Evolutionary conservation across 805 yeast genomes (phyloP).

Genomic region (Geotrichum ghanense): DNA sequence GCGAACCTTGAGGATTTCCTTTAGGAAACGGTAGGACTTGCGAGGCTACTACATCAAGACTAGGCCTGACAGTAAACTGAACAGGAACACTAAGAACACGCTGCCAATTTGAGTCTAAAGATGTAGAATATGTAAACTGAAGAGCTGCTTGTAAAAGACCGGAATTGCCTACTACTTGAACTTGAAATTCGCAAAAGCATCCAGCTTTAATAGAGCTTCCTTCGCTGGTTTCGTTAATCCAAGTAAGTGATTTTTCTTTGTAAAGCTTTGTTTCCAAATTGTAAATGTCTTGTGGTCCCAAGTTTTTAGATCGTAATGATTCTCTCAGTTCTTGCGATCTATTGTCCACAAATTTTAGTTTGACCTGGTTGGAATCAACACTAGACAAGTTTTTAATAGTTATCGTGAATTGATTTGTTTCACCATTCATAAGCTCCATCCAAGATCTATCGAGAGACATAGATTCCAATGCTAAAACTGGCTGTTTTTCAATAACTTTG

Average conservation of each 20-base stretch:
- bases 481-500: conserved; percentile 40
- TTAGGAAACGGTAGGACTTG: conserved; percentile 43
- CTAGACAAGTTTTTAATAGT: conserved; percentile 46
- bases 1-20: conserved; percentile 14
- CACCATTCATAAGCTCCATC: conserved; percentile 75
- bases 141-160: conserved; percentile 59
- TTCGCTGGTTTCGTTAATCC: conserved; percentile 23
- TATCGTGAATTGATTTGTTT: conserved; percentile 39
- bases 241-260: conserved; percentile 44
- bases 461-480: conserved; percentile 42
- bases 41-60: conserved; percentile 63
- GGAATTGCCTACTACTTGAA: conserved; percentile 59
- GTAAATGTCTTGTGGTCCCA: conserved; percentile 53
- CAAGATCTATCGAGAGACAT: conserved; percentile 50
- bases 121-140: conserved; percentile 48
- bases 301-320: conserved; percentile 36
- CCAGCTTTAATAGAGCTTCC: neutral
- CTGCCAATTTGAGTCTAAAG: conserved; percentile 20
- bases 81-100: conserved; percentile 59
- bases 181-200: conserved; percentile 30
- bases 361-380: conserved; percentile 43
- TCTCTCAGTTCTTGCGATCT: conserved; percentile 52
- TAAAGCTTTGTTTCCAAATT: conserved; percentile 64
- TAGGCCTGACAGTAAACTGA: conserved; percentile 56
- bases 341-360: conserved; percentile 61